Percentiles rank a stretch among this genome's conserved stretches.
Evolutionary conservation across 2,329 filamentous ascomycete genomes (phyloP).

Genomic region (Nemania serpens): DNA sequence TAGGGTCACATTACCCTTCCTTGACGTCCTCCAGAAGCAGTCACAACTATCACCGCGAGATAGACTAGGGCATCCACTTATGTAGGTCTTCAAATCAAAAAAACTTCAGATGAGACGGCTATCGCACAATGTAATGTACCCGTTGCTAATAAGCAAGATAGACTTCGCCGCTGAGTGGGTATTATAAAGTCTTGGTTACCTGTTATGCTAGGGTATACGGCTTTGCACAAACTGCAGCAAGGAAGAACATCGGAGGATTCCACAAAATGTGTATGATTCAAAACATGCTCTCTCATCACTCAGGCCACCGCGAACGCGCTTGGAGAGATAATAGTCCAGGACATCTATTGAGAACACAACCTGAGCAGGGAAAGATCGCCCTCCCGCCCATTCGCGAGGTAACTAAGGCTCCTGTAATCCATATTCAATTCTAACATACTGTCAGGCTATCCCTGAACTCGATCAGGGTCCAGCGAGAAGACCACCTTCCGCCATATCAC

Average conservation of each 20-base stretch:
- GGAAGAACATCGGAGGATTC: no score
- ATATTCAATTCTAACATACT: constrained; percentile 27
- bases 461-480: constrained; percentile 41
- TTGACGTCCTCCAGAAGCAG: no score
- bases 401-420: constrained; percentile 24
- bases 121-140: no score
- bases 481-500: constrained; percentile 43
- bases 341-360: constrained; percentile 43
- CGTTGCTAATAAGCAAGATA: not conserved
- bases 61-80: no score
- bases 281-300: not conserved
- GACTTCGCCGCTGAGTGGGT: not conserved
- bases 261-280: not conserved
- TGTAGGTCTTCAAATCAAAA: no score
- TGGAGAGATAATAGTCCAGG: constrained; percentile 48
- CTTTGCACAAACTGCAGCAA: no score
- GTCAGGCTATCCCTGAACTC: constrained; percentile 54
- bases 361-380: constrained; percentile 48
- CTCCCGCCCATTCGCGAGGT: constrained; percentile 61
- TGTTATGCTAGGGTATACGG: no score
- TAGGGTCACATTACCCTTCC: no score
- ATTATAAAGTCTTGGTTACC: no score
- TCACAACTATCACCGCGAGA: no score
- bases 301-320: constrained; percentile 29
- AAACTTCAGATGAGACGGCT: no score